Evolutionary conservation across 1,284 basidiomycete species (phyloP), one percentile per base, ranked within the genome.

Genomic region (Pholiota adiposa): DNA sequence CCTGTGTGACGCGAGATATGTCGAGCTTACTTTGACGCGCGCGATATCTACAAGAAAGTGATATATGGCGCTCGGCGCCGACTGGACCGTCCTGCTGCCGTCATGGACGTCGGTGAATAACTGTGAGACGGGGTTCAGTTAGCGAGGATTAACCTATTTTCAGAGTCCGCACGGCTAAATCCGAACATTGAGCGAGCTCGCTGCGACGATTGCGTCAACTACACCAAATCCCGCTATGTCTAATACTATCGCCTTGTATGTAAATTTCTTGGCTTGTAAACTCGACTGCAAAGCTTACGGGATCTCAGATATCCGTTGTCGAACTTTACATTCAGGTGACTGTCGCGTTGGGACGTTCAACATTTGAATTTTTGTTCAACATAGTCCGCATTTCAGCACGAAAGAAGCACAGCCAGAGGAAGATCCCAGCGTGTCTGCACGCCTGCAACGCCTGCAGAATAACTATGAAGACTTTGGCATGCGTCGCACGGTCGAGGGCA

Each of bases 381-480:
- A n/a, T 41, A 60, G 48, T 38, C 48, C 43, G 11, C 40, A 38
- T 3, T 31, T 5, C 65, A 93, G 92, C 73, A 94, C 93, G 33
- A 96, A 96, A 73, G 95, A 97, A 70, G 87, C 93, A 0, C 96
- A 98, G 73, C 94, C 95, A 5, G 97, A 98, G 72, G 97, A 98
- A 72, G 96, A 98, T 69, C 92, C 94, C 0, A 97, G 94, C 0
- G 96, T 98, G 0, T 90, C 93, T 2, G 92, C 93, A 12, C 89
- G 94, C 57, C 80, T 97, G 16, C 91, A 94, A 72, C 87, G 94
- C 7, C 83, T 97, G 2, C 93, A 98, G 74, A 94, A 95, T 73
- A 97, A 98, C 73, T 98, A 96, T 83, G 94, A 96, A 72, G 94
- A 97, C 75, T 94, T 92, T 72, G 97, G 94, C 4, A 96, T 97